Evolutionary conservation across 805 yeast species (phyloP).

Genomic region (Yarrowia sp.): DNA sequence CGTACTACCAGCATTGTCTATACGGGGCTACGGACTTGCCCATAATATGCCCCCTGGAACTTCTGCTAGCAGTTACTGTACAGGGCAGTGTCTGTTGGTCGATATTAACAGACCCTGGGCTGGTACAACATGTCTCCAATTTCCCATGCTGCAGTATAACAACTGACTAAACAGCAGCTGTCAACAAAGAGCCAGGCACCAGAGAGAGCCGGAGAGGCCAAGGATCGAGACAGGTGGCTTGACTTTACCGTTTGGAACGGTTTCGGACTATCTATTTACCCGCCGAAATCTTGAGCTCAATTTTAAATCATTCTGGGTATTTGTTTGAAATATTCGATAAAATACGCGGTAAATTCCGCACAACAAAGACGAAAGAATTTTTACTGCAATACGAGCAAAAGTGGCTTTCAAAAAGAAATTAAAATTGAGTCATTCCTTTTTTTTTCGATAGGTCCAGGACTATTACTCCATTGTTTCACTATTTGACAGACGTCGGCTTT

Average conservation of each 20-base stretch:
- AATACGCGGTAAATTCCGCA: too few species aligned
- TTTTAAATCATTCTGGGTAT: too few species aligned
- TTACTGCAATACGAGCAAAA: background rate
- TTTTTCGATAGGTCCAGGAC: background rate
- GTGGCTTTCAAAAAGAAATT: background rate
- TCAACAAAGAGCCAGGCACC: background rate
- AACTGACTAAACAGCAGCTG: background rate
- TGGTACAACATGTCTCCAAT: background rate
- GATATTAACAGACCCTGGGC: background rate
- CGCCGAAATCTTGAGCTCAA: too few species aligned
- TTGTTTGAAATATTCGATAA: too few species aligned
- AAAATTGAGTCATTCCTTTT: background rate
- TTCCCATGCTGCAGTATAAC: slow-evolving; percentile 6
- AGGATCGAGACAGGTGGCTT: too few species aligned
- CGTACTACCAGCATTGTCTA: background rate
- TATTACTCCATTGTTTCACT: background rate
- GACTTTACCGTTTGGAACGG: too few species aligned
- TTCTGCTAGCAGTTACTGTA: background rate
- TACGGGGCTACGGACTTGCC: background rate
- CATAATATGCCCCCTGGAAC: background rate
- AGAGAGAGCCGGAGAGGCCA: too few species aligned
- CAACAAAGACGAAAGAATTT: too few species aligned
- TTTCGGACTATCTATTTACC: too few species aligned
- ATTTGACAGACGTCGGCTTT: background rate
- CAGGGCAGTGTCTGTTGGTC: background rate